These are phyloP conservation scores for Haplosporangium gracile DNA, from an alignment of 192 early-diverging fungal genomes.

Conservation along the genomic window DNA sequence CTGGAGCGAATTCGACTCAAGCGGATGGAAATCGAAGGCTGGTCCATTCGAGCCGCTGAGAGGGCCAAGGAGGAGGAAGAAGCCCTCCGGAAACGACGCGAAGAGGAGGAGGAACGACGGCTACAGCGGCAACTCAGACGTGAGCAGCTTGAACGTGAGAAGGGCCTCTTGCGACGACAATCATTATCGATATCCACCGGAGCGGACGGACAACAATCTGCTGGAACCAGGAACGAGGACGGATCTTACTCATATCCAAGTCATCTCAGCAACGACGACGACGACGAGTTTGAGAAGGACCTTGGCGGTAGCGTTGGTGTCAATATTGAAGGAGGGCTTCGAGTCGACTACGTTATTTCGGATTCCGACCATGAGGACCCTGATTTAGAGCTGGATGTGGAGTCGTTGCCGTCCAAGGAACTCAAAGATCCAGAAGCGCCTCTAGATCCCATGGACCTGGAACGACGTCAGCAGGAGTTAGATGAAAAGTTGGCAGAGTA, in stretches of 20 bases:
- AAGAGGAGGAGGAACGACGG: conserved; percentile 45
- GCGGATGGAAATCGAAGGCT: conserved; percentile 54
- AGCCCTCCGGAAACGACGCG: conserved; percentile 36
- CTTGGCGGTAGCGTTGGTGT: background rate
- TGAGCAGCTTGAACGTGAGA: conserved; percentile 41
- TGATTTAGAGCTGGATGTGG: background rate
- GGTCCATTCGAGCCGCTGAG: conserved; percentile 52
- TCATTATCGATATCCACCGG: background rate
- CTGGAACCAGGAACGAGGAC: conserved; percentile 2
- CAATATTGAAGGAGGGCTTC: background rate
- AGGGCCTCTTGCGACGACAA: conserved; percentile 3
- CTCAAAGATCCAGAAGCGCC: conserved; percentile 15
- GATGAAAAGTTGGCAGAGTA: conserved; percentile 48
- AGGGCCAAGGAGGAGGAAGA: conserved; percentile 49
- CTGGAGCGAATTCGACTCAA: conserved; percentile 45
- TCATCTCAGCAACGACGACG: background rate
- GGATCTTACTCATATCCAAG: background rate
- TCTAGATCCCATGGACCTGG: conserved; percentile 19
- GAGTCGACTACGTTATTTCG: conserved; percentile 10
- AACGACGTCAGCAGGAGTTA: conserved; percentile 33
- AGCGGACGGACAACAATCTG: background rate
- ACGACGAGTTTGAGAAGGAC: background rate
- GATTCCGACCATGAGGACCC: conserved; percentile 22
- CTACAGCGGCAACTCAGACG: conserved; percentile 42
- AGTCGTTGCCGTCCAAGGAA: background rate